phyloP scores from a whole-genome alignment of 495 filamentous ascomycete species.

The Tuber aestivum region DNA sequence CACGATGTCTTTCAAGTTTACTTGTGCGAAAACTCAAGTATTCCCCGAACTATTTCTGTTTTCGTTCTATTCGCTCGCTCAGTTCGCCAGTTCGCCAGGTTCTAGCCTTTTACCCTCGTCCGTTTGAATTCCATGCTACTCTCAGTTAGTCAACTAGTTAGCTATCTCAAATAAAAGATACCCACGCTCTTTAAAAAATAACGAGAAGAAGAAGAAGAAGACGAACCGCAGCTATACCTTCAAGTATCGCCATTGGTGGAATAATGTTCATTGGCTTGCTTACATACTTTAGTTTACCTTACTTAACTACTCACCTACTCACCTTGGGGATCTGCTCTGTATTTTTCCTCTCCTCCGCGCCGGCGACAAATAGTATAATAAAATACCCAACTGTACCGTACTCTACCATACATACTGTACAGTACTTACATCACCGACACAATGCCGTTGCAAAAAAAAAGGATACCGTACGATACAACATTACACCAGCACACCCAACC shows the following conservation, averaged over 20 bases:
- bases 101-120: neutral
- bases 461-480: neutral
- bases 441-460: neutral
- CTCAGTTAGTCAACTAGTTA: neutral
- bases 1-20: neutral
- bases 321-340: neutral
- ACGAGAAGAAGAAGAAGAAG: no score
- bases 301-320: neutral
- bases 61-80: neutral
- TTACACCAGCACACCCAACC: neutral
- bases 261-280: neutral
- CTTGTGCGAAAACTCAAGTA: neutral
- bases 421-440: neutral
- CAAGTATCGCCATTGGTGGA: neutral
- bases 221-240: neutral
- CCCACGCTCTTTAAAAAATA: neutral
- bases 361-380: neutral
- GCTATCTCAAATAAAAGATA: neutral
- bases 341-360: no score
- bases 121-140: neutral
- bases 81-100: neutral
- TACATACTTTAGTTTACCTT: neutral
- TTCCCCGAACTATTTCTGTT: neutral
- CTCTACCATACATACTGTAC: neutral
- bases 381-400: neutral